phyloP scores from a whole-genome alignment of 306 rosid genomes.

The Begonia masoniana region DNA sequence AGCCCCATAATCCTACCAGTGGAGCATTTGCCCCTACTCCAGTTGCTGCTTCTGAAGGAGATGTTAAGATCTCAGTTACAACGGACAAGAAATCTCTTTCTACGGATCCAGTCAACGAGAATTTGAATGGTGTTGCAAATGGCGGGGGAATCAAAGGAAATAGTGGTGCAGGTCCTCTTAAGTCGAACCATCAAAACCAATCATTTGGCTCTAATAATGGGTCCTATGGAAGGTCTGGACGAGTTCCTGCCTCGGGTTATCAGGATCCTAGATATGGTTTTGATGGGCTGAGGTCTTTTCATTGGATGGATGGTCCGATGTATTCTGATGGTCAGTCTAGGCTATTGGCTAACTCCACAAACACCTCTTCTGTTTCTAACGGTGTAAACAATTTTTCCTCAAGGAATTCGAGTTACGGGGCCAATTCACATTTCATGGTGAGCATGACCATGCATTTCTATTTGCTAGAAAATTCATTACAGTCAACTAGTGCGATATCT shows the following conservation, averaged over 20 bases:
- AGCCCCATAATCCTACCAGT: constrained; percentile 69
- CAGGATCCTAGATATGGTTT: constrained; percentile 76
- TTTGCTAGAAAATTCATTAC: too few species aligned
- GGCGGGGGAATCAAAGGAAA: constrained; percentile 45
- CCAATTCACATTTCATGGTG: constrained; percentile 75
- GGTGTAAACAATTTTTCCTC: constrained; percentile 19
- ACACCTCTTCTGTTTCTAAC: constrained; percentile 30
- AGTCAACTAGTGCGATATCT: too few species aligned
- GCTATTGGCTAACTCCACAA: constrained; percentile 40
- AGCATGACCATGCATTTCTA: not conserved
- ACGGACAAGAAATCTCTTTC: constrained; percentile 64
- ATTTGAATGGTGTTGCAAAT: constrained; percentile 39
- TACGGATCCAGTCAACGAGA: constrained; percentile 49
- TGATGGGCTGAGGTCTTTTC: constrained; percentile 43
- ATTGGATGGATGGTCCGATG: constrained; percentile 57
- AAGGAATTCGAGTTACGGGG: constrained; percentile 67
- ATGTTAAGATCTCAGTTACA: constrained; percentile 47
- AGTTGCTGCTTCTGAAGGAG: constrained; percentile 45
- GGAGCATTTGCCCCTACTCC: constrained; percentile 40
- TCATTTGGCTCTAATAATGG: constrained; percentile 23
- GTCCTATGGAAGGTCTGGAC: constrained; percentile 42
- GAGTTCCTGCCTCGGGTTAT: constrained; percentile 52
- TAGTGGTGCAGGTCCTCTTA: constrained; percentile 24
- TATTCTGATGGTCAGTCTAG: constrained; percentile 86
- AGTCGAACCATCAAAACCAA: constrained; percentile 25